Base-by-base conservation (phyloP, 192 early-diverging fungal genomes). In the Backusella circina region DNA sequence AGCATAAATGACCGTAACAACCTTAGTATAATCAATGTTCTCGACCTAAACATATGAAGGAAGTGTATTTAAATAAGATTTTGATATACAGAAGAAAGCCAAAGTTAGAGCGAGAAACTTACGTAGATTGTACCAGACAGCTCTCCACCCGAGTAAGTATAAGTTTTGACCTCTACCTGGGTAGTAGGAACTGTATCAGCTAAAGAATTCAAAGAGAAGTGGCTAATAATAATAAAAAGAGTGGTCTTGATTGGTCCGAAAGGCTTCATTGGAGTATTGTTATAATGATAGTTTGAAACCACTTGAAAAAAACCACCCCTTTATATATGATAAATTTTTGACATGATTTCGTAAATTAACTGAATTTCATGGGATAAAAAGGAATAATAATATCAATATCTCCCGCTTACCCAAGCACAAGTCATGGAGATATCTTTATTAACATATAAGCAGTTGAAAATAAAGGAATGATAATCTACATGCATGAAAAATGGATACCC, bases 1-100 rank as follows among this genome's bases (percentile, higher is more conserved):
- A 7, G 74, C 38, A 41, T 66, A 75, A 47, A 67, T 51, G 5
- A 75, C 74, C 36, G 38, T 50, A 7, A 75, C 74, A 68, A 67
- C 65, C 66, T 75, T 75, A 1, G 74, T 36, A 32, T 75, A 75
- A 26, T 65, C 74, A 50, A 75, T 67, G 32, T 75, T 75, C 67
- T 75, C 16, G 4, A 75, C 15, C 74, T 75, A 51, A 7, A 23
- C 32, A 64, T 18, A 31, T 18, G 12, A 47, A 28, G 35, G 10
- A 37, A 18, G 0, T 1, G 10, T 26, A 54, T 10, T 10, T 26
- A 2, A 57, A 57, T 57, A 57, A 51, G n/a, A 15, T 51, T 51
- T 51, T n/a, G n/a, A 5, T 21, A 51, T 23, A 51, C 18, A 21
- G n/a, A 21, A 51, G 39, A 41, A 41, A 41, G 39, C 5, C 15